Conservation (phyloP, 805 yeast genomes). For the Torulaspora gathmanii region DNA sequence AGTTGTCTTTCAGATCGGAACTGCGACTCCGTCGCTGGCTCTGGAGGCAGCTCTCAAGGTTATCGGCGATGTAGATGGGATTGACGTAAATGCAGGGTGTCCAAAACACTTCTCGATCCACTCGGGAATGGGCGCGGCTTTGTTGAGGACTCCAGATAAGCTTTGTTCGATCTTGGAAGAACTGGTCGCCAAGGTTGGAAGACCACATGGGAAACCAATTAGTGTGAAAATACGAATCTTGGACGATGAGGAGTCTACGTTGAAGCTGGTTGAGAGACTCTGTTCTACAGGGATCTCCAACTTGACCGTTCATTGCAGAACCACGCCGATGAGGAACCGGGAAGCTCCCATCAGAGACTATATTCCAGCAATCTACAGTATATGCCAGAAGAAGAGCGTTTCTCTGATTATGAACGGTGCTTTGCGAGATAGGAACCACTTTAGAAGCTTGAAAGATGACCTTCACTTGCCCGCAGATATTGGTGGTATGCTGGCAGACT, state of each 20-base stretch:
- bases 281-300: conserved; percentile 78
- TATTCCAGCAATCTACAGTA: conserved; percentile 53
- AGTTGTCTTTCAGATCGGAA: conserved; percentile 86
- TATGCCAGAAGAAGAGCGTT: conserved; percentile 59
- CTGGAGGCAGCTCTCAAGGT: conserved; percentile 81
- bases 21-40: conserved; percentile 77
- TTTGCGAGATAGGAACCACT: conserved; percentile 52
- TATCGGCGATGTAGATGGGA: conserved; percentile 82
- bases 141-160: conserved; percentile 74
- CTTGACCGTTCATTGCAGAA: conserved; percentile 88
- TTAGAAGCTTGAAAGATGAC: conserved; percentile 44
- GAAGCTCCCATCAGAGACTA: conserved; percentile 74
- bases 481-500: conserved; percentile 94
- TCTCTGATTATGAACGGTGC: conserved; percentile 82
- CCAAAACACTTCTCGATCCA: conserved; percentile 95
- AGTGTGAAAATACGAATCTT: conserved; percentile 85
- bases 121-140: conserved; percentile 97
- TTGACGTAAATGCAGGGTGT: conserved; percentile 94
- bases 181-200: conserved; percentile 76
- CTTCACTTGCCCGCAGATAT: conserved; percentile 47
- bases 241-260: conserved; percentile 56
- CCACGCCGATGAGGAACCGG: conserved; percentile 81
- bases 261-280: conserved; percentile 51
- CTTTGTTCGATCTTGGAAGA: conserved; percentile 62
- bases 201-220: conserved; percentile 69